phyloP scores from a whole-genome alignment of 176 grass and related monocot genomes.

The Neostapfia colusana region DNA sequence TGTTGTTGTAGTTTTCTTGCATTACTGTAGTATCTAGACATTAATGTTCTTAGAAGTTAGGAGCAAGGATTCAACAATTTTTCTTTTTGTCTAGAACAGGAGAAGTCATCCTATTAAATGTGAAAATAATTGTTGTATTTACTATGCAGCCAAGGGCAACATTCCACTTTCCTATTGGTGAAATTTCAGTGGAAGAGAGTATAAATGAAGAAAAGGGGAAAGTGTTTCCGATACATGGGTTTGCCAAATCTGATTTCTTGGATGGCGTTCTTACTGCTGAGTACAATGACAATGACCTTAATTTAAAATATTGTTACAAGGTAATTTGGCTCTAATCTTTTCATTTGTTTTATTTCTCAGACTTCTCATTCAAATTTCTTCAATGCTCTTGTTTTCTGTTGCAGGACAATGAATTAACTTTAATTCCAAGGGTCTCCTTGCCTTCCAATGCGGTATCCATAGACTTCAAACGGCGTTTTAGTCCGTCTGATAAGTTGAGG shows the following conservation, averaged over 20 bases:
- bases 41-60: too few species aligned
- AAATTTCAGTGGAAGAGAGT: slow-evolving; percentile 77
- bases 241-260: slow-evolving; percentile 68
- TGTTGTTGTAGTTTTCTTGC: too few species aligned
- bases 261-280: slow-evolving; percentile 71
- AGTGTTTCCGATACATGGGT: slow-evolving; percentile 60
- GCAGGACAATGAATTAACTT: slow-evolving; percentile 78
- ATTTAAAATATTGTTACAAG: slow-evolving; percentile 92
- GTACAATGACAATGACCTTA: slow-evolving; percentile 65
- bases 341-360: slow-evolving; percentile 6
- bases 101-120: slow-evolving; percentile 7
- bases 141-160: slow-evolving; percentile 75
- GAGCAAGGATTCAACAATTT: too few species aligned
- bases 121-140: slow-evolving; percentile 30
- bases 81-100: neutral
- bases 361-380: slow-evolving; percentile 30
- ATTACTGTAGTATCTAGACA: too few species aligned
- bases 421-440: slow-evolving; percentile 70
- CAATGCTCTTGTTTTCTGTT: slow-evolving; percentile 5
- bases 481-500: slow-evolving; percentile 82
- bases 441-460: slow-evolving; percentile 75
- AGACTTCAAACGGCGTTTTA: slow-evolving; percentile 75
- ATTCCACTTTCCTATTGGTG: slow-evolving; percentile 71
- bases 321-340: slow-evolving; percentile 38
- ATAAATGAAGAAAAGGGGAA: slow-evolving; percentile 57